A percentile compares a stretch with the other conserved stretches of the same genome.
phyloP scores from a whole-genome alignment of 2,329 filamentous ascomycete genomes.

The Aspergillus pseudoviridinutans region DNA sequence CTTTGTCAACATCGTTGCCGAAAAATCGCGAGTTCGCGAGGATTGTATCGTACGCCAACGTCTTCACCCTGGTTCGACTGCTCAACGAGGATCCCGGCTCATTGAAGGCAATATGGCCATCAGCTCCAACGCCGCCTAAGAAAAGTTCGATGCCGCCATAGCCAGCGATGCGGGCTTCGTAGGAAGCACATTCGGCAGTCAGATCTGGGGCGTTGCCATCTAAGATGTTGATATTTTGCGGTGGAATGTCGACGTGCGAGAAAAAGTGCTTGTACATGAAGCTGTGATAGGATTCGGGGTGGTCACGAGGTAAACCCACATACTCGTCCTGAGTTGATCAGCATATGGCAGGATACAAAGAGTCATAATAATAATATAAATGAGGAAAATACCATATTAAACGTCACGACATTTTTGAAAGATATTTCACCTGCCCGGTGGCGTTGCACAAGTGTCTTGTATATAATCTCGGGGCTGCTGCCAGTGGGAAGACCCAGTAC shows the following conservation, averaged over 20 bases:
- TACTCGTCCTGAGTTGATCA: constrained; percentile 66
- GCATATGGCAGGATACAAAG: not conserved
- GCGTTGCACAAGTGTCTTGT: constrained; percentile 64
- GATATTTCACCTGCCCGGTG: constrained; percentile 58
- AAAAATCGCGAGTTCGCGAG: constrained; percentile 84
- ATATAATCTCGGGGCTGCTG: constrained; percentile 73
- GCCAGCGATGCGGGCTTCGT: constrained; percentile 71
- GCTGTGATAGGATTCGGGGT: constrained; percentile 81
- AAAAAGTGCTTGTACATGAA: constrained; percentile 96
- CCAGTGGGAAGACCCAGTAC: constrained; percentile 81
- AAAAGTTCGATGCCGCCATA: constrained; percentile 81
- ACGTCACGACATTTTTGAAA: constrained; percentile 83
- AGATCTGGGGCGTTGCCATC: constrained; percentile 75
- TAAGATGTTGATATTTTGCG: constrained; percentile 78
- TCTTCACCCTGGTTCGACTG: constrained; percentile 79
- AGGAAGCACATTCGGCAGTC: constrained; percentile 71
- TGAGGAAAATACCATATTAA: constrained; percentile 68
- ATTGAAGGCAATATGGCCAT: constrained; percentile 88
- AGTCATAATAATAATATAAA: not conserved
- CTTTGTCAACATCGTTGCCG: constrained; percentile 65
- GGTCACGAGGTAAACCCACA: constrained; percentile 74
- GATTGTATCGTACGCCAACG: constrained; percentile 80
- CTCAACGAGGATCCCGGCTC: constrained; percentile 76
- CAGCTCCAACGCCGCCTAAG: constrained; percentile 77
- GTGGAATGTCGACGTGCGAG: constrained; percentile 76